Evolutionary conservation across 1,284 basidiomycete species (phyloP).

Genomic region (Malassezia cuniculi): DNA sequence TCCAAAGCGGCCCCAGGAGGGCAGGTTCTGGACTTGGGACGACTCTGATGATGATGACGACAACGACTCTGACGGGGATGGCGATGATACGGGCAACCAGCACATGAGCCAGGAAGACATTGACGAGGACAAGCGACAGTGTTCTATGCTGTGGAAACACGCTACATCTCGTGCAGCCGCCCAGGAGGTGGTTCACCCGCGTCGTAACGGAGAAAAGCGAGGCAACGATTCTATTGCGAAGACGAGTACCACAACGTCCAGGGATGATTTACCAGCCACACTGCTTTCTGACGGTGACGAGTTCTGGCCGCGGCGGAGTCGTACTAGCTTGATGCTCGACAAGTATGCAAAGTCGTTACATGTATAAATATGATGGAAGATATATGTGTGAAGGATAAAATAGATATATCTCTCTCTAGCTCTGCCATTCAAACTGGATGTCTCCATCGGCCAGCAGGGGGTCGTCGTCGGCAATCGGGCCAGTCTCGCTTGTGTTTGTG

Average conservation of each 20-base stretch:
- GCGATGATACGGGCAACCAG: conserved; percentile 12
- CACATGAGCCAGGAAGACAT: conserved; percentile 15
- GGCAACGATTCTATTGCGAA: no score
- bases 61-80: conserved; percentile 25
- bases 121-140: conserved; percentile 29
- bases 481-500: conserved; percentile 12
- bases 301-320: conserved; percentile 12
- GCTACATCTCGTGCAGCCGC: conserved; percentile 39
- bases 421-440: conserved; percentile 40
- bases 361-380: not conserved
- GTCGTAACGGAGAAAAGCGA: conserved; percentile 13
- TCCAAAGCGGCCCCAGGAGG: conserved; percentile 35
- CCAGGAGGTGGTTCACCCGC: conserved; percentile 33
- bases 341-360: not conserved
- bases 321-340: conserved; percentile 2
- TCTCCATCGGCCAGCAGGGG: conserved; percentile 36
- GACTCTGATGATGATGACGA: conserved; percentile 23
- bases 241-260: no score
- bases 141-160: conserved; percentile 34
- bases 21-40: conserved; percentile 31
- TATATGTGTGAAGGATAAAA: no score
- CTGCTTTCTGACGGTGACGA: no score
- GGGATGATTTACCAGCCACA: no score
- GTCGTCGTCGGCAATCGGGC: conserved; percentile 31
- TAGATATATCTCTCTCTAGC: conserved; percentile 10